phyloP scores from a whole-genome alignment of 2,329 filamentous ascomycete genomes.

The Beauveria australis region DNA sequence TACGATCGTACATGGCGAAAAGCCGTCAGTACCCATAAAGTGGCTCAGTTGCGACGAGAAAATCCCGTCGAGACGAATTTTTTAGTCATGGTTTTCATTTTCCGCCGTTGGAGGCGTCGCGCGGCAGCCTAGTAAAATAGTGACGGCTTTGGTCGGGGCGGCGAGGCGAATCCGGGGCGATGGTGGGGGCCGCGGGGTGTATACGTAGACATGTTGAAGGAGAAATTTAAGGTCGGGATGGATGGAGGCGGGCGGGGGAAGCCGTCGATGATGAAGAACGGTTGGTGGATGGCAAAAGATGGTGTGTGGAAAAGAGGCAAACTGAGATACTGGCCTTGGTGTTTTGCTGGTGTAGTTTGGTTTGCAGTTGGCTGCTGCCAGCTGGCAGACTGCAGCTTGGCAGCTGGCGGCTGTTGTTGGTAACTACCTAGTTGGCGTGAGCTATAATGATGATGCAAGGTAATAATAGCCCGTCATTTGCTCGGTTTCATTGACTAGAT shows the following conservation, averaged over 20 bases:
- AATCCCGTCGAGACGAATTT: background rate
- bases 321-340: background rate
- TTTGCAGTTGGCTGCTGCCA: background rate
- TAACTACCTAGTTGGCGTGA: background rate
- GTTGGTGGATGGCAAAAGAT: background rate
- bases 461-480: background rate
- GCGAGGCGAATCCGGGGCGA: background rate
- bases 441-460: background rate
- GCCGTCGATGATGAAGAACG: background rate
- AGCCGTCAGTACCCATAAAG: slow-evolving; percentile 3
- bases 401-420: background rate
- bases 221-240: background rate
- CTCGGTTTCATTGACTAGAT: no score
- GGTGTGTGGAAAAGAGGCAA: background rate
- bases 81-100: slow-evolving; percentile 5
- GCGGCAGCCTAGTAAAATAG: background rate
- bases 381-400: background rate
- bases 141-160: background rate
- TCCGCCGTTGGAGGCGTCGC: background rate
- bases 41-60: slow-evolving; percentile 5
- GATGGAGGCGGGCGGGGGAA: background rate
- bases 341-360: background rate
- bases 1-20: background rate
- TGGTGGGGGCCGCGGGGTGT: background rate
- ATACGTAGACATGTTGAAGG: background rate